Evolutionary conservation across 192 early-diverging fungal species (phyloP).

Genomic region (Coemansia pectinata): DNA sequence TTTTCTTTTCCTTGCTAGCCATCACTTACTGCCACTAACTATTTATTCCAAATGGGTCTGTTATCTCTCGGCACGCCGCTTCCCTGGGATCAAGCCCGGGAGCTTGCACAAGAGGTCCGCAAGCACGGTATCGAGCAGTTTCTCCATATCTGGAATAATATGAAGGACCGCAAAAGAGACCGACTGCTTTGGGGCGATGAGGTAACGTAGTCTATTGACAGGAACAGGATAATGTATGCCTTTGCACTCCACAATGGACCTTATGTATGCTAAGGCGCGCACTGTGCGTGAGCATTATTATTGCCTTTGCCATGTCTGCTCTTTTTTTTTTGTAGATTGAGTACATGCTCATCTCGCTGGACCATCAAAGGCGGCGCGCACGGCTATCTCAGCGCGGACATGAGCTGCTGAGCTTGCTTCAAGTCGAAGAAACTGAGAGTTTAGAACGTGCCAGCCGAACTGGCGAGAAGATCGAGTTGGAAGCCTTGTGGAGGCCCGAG

Average conservation of each 20-base stretch:
- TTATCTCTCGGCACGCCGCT: slow-evolving; percentile 95
- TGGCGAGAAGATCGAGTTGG: slow-evolving; percentile 51
- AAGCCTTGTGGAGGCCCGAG: slow-evolving; percentile 92
- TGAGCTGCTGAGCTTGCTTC: slow-evolving; percentile 73
- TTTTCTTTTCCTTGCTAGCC: not conserved
- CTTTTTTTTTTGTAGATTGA: slow-evolving; percentile 66
- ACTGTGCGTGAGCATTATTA: not conserved
- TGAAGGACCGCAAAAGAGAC: slow-evolving; percentile 81
- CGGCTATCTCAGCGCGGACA: slow-evolving; percentile 78
- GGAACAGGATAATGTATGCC: not conserved
- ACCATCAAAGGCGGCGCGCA: slow-evolving; percentile 70
- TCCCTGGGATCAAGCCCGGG: slow-evolving; percentile 87
- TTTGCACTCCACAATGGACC: not conserved
- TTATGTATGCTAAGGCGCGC: not conserved
- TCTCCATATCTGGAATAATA: slow-evolving; percentile 77
- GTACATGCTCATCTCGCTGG: slow-evolving; percentile 85
- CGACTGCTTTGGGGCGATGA: slow-evolving; percentile 95
- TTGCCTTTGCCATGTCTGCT: not conserved
- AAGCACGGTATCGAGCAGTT: slow-evolving; percentile 94
- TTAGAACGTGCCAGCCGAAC: slow-evolving; percentile 24
- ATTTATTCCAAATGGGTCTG: slow-evolving; percentile 75
- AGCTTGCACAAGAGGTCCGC: slow-evolving; percentile 84
- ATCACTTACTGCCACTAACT: not conserved
- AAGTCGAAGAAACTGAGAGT: slow-evolving; percentile 70
- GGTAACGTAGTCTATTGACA: slow-evolving; percentile 53